A percentile compares a stretch with the other conserved stretches of the same genome.
Conservation (phyloP, 768 basidiomycete species). For the Pleurotus sapidus region DNA sequence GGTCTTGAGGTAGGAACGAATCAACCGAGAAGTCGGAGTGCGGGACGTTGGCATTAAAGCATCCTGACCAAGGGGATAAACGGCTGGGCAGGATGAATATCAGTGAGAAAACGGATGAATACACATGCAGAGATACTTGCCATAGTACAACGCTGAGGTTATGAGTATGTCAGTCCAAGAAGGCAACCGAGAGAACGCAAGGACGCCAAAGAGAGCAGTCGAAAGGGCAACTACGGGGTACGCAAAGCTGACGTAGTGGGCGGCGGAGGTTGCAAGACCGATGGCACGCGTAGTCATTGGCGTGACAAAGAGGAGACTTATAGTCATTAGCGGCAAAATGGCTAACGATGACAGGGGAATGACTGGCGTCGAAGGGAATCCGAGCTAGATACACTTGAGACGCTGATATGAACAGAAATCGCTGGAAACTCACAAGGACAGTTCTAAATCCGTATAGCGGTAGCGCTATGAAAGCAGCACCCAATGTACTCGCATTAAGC, state of each 20-base stretch:
- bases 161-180: constrained; percentile 59
- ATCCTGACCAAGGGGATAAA: constrained; percentile 47
- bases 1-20: constrained; percentile 79
- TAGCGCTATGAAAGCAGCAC: constrained; percentile 60
- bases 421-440: constrained; percentile 44
- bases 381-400: constrained; percentile 32
- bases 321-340: constrained; percentile 60
- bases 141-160: constrained; percentile 58
- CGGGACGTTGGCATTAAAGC: constrained; percentile 39
- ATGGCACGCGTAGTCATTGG: constrained; percentile 47
- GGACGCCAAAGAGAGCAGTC: constrained; percentile 51
- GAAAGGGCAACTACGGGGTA: constrained; percentile 50
- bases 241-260: constrained; percentile 57
- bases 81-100: constrained; percentile 31
- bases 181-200: constrained; percentile 63
- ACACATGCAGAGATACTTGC: constrained; percentile 31
- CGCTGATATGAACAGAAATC: not conserved
- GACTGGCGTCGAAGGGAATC: constrained; percentile 45
- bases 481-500: constrained; percentile 54
- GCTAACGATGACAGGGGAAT: constrained; percentile 57
- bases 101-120: not conserved
- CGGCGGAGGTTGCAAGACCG: constrained; percentile 44
- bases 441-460: constrained; percentile 63
- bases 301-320: constrained; percentile 56
- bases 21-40: constrained; percentile 51